Base-by-base conservation (phyloP, 306 rosid genomes). In the Trichosanthes cucumerina region DNA sequence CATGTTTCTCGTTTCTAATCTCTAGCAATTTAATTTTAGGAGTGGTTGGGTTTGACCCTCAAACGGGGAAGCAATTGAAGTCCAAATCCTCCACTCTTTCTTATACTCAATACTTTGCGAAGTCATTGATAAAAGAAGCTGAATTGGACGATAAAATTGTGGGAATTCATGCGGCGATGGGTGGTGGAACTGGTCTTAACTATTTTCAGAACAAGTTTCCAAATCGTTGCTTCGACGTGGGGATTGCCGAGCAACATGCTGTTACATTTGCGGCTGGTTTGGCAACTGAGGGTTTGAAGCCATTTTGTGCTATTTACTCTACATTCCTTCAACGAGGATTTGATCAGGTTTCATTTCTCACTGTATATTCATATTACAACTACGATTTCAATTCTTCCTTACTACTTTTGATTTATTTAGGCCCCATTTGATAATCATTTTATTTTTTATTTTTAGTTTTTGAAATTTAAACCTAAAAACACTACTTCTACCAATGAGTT, bases 121-220 rank as follows among this genome's bases (percentile, higher is more conserved):
- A 93, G 46, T 88, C 98, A 47, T 85, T 93, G 62, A 91, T 93
- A 77, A 90, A 91, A 78, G 98, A 91, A 86, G 98, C 97, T 1
- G 93, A 91, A 83, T 2, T 26, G 19, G 98, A 93, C 80, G 84
- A 72, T 2, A 90, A 84, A 75, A 85, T 93, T 47, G 97, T 93
- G 64, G 98, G 88, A 9, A 91, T 93, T 78, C 98, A 93, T 62
- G 96, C 96, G 7, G 98, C 98, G 75, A 93, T 93, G 98, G 97
- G 96, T 28, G 91, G 93, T 23, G 98, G 93, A 3, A 93, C 97
- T 7, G 98, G 97, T 78, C 90, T 93, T 49, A 89, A 91, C 77
- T 91, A 91, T 83, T 93, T 93, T 84, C 93, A 88, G 77, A 93
- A 93, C 76, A 88, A 6, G 78, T 93, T 90, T 60, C 97, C 98